These are phyloP conservation scores for Aurinia saxatilis DNA, from an alignment of 345 rosid species.

Conservation along the genomic window DNA sequence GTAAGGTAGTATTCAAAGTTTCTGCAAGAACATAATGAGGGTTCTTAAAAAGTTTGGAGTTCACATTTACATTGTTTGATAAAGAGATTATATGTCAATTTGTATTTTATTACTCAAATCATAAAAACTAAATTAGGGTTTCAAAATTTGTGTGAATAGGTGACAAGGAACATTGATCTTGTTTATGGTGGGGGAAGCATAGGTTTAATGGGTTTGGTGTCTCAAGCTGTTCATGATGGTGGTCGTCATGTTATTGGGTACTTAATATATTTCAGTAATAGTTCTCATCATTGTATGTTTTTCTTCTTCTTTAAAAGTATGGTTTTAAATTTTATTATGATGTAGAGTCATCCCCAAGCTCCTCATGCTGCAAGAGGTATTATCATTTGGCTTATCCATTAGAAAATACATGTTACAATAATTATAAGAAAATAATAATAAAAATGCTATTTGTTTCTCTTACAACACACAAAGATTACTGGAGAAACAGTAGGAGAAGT, in stretches of 20 bases:
- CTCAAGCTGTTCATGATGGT: slow-evolving; percentile 95
- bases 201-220: slow-evolving; percentile 91
- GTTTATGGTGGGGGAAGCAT: slow-evolving; percentile 99
- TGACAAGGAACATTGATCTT: slow-evolving; percentile 81
- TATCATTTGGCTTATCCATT: not conserved
- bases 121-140: not conserved
- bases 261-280: not conserved
- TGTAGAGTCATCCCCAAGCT: slow-evolving; percentile 47
- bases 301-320: not conserved
- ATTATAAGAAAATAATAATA: slow-evolving; percentile 11
- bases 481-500: slow-evolving; percentile 45
- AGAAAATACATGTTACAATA: not conserved
- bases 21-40: not conserved
- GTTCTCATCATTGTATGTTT: not conserved
- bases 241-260: slow-evolving; percentile 99
- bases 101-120: not conserved
- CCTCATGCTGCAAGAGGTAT: slow-evolving; percentile 43
- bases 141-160: slow-evolving; percentile 34
- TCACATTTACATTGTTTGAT: not conserved
- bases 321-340: not conserved
- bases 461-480: slow-evolving; percentile 22
- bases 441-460: not conserved
- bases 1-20: not conserved
- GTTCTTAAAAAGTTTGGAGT: not conserved
- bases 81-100: not conserved